A percentile compares a stretch with the other conserved stretches of the same genome.
Evolutionary conservation across 2,329 filamentous ascomycete genomes (phyloP).

Genomic region (Corynespora cassiicola): DNA sequence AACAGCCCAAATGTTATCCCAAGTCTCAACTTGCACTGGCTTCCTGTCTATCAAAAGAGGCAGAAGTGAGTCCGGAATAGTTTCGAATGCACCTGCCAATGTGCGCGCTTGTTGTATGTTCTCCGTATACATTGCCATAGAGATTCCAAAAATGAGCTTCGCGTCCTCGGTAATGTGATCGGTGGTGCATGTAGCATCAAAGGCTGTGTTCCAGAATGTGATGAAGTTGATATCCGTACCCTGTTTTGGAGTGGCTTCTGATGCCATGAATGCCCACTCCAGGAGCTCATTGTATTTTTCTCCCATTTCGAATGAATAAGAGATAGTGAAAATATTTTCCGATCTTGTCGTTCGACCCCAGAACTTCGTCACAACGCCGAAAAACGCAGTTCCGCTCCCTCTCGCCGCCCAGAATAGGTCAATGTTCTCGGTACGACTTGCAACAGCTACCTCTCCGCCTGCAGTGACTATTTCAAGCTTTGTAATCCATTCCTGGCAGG

Average conservation of each 20-base stretch:
- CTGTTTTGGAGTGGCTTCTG: background rate
- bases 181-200: background rate
- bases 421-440: constrained; percentile 28
- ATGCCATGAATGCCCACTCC: constrained; percentile 10
- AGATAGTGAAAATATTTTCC: constrained; percentile 13
- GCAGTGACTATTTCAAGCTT: constrained; percentile 40
- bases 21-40: constrained; percentile 1
- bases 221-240: constrained; percentile 1
- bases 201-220: background rate
- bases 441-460: constrained; percentile 31
- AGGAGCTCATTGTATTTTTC: constrained; percentile 10
- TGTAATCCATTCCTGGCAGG: constrained; percentile 25
- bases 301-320: constrained; percentile 3
- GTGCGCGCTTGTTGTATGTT: background rate
- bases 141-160: constrained; percentile 1
- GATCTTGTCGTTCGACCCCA: constrained; percentile 20
- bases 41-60: constrained; percentile 1
- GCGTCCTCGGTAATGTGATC: constrained; percentile 1
- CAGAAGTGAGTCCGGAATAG: background rate
- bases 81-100: background rate
- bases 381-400: constrained; percentile 39
- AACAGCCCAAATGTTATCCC: constrained; percentile 1
- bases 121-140: background rate
- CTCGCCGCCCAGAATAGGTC: constrained; percentile 48
- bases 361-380: constrained; percentile 23